Percentiles rank a stretch among this genome's conserved stretches.
Conservation (phyloP, 306 rosid species). For the Quercus glauca region DNA sequence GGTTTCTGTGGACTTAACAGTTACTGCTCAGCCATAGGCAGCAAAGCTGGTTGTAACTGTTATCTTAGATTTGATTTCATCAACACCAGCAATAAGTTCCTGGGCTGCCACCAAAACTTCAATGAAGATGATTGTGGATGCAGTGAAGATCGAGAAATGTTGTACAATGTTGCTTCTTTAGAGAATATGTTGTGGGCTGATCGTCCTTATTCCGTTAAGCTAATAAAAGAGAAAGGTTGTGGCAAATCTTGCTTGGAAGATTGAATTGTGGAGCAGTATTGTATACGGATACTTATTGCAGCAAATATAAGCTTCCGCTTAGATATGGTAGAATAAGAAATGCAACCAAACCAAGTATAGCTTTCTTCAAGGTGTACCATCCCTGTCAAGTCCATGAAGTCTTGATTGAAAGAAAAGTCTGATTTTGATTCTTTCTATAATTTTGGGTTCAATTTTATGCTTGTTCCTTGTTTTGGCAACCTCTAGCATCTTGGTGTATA, state of each 20-base stretch:
- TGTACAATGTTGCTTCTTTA: background rate
- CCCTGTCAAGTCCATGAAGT: background rate
- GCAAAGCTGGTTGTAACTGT: background rate
- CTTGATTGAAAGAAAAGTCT: background rate
- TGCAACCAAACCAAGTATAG: background rate
- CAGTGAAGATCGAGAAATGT: background rate
- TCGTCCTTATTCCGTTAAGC: background rate
- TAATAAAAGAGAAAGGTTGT: fast-evolving
- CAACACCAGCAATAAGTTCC: background rate
- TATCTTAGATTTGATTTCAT: background rate
- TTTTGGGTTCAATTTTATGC: background rate
- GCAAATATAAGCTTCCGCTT: background rate
- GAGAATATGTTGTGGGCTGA: background rate
- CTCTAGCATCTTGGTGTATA: background rate
- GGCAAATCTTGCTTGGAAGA: background rate
- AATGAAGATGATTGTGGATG: background rate
- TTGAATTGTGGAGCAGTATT: background rate
- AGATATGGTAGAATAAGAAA: background rate
- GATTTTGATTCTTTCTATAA: background rate
- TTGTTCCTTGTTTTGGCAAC: background rate
- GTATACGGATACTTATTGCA: fast-evolving
- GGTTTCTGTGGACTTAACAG: background rate
- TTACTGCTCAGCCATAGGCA: background rate
- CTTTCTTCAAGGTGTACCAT: background rate
- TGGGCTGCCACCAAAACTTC: background rate